phyloP scores from a whole-genome alignment of 2,329 filamentous ascomycete species.

The Neofusicoccum parvum region DNA sequence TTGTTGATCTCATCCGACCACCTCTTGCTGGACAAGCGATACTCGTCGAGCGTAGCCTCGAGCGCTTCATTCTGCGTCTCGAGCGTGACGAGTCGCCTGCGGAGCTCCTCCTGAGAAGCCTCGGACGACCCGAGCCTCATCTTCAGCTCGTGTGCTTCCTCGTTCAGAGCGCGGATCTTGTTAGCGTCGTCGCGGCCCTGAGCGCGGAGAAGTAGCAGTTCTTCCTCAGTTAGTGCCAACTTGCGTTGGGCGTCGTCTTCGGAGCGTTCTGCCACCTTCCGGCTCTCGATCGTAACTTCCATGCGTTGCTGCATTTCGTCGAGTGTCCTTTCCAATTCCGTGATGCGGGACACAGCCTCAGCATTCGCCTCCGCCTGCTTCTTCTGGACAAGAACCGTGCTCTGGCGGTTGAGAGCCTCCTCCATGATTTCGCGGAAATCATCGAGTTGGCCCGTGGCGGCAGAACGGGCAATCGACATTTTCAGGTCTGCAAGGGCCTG shows the following conservation, averaged over 20 bases:
- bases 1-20: constrained; percentile 62
- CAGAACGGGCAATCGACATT: constrained; percentile 49
- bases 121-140: constrained; percentile 38
- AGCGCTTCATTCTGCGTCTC: constrained; percentile 59
- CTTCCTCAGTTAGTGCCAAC: constrained; percentile 53
- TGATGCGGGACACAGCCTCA: constrained; percentile 38
- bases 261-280: constrained; percentile 46
- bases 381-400: constrained; percentile 32
- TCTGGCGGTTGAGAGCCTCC: constrained; percentile 40
- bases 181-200: constrained; percentile 45
- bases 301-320: constrained; percentile 37
- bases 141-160: constrained; percentile 45
- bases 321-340: constrained; percentile 38
- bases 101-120: constrained; percentile 24
- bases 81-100: constrained; percentile 17
- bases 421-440: constrained; percentile 42
- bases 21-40: constrained; percentile 61
- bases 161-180: constrained; percentile 44
- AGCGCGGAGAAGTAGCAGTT: constrained; percentile 49
- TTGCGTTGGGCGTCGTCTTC: constrained; percentile 47
- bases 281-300: constrained; percentile 45
- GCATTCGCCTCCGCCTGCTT: constrained; percentile 34
- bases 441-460: constrained; percentile 48
- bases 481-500: constrained; percentile 52
- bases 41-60: constrained; percentile 64